Percentiles rank a stretch among this genome's conserved stretches.
phyloP scores from a whole-genome alignment of 2,329 filamentous ascomycete species.

The Hirsutella rhossiliensis region DNA sequence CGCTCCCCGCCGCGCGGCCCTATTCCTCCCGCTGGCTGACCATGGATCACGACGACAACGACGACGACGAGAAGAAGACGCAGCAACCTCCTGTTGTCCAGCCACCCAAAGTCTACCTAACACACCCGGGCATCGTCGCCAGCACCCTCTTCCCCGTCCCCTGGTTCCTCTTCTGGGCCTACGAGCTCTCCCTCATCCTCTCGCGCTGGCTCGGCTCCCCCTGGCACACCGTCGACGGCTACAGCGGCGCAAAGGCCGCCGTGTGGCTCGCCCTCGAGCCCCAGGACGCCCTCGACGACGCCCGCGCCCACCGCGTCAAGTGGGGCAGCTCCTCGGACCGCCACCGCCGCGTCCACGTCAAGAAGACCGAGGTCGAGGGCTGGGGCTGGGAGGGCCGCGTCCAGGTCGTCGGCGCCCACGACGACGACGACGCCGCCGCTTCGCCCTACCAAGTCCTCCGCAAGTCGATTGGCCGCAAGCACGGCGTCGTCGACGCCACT shows the following conservation, averaged over 20 bases:
- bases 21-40: constrained; percentile 46
- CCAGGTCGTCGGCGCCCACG: constrained; percentile 29
- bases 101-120: constrained; percentile 57
- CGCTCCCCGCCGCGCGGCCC: constrained; percentile 49
- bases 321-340: constrained; percentile 70
- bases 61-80: background rate
- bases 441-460: constrained; percentile 23
- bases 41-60: constrained; percentile 7
- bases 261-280: constrained; percentile 67
- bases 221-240: constrained; percentile 73
- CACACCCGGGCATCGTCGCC: constrained; percentile 77
- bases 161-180: constrained; percentile 55
- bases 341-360: constrained; percentile 46
- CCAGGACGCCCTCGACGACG: constrained; percentile 46
- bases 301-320: constrained; percentile 49
- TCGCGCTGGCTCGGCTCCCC: constrained; percentile 71
- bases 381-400: constrained; percentile 63
- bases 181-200: constrained; percentile 56
- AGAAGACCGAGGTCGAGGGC: constrained; percentile 72
- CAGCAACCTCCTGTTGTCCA: constrained; percentile 4
- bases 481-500: constrained; percentile 45
- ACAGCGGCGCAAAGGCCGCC: constrained; percentile 63
- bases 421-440: constrained; percentile 30
- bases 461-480: constrained; percentile 45
- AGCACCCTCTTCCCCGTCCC: constrained; percentile 71